Conservation (phyloP, 2,329 filamentous ascomycete species). For the Coniosporium tulheliwenetii region DNA sequence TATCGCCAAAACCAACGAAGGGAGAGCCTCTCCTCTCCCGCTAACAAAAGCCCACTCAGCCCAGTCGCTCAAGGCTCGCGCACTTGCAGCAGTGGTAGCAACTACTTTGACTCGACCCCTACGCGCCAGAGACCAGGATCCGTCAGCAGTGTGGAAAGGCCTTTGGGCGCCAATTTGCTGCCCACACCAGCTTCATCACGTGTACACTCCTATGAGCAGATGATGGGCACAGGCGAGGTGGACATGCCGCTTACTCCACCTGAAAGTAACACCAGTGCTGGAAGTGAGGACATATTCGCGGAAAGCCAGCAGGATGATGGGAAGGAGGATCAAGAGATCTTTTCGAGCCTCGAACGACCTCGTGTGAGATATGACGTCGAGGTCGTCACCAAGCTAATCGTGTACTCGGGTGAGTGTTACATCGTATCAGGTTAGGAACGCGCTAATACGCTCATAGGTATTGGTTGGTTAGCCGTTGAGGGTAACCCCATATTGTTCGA, state of each 20-base stretch:
- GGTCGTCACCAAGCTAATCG: conserved; percentile 89
- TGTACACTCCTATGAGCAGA: conserved; percentile 51
- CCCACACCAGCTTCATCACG: conserved; percentile 28
- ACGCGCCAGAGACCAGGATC: too few relatives aligned
- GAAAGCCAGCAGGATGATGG: conserved; percentile 14
- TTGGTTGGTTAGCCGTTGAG: conserved; percentile 67
- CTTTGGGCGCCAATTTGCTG: conserved; percentile 27
- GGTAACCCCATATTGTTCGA: conserved; percentile 61
- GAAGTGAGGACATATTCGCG: conserved; percentile 1
- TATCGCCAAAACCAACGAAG: conserved; percentile 61
- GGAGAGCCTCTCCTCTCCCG: conserved; percentile 38
- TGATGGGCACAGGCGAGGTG: conserved; percentile 53
- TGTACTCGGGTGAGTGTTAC: conserved; percentile 62
- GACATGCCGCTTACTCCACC: conserved; percentile 13
- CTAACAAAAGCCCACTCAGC: conserved; percentile 12
- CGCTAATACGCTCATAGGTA: conserved; percentile 37
- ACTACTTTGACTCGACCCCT: conserved; percentile 7
- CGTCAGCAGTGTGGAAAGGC: conserved; percentile 12
- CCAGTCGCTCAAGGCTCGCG: too few relatives aligned
- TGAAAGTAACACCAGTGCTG: conserved; percentile 11
- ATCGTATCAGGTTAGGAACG: too few relatives aligned
- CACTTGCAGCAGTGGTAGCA: conserved; percentile 8
- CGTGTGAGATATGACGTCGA: conserved; percentile 96
- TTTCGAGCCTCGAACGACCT: conserved; percentile 68
- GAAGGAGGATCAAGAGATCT: conserved; percentile 47